phyloP scores from a whole-genome alignment of 2,329 filamentous ascomycete genomes.

The Pyrenophora tritici-repentis region DNA sequence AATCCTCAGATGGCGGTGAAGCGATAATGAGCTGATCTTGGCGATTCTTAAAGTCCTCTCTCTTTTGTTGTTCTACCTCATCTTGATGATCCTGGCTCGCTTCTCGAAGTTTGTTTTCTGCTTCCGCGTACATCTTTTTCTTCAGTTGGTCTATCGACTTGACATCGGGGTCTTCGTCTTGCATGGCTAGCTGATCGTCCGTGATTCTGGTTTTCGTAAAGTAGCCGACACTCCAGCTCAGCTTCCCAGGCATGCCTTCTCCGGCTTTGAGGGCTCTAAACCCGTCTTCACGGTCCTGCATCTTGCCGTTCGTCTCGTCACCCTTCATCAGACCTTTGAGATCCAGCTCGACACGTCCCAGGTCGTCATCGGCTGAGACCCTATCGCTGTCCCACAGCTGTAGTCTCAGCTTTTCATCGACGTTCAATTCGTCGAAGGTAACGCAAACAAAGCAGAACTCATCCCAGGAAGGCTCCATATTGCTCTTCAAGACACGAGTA shows the following conservation, averaged over 20 bases:
- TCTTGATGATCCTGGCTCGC: conserved; percentile 62
- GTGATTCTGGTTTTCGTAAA: conserved; percentile 70
- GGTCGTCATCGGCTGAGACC: conserved; percentile 72
- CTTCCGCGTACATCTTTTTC: conserved; percentile 58
- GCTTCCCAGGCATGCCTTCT: conserved; percentile 70
- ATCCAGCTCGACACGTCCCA: conserved; percentile 73
- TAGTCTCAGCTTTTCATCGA: conserved; percentile 69
- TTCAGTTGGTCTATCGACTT: conserved; percentile 64
- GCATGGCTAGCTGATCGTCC: conserved; percentile 63
- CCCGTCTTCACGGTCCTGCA: conserved; percentile 67
- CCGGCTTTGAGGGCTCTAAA: conserved; percentile 68
- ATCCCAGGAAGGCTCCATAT: conserved; percentile 72
- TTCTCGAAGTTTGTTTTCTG: conserved; percentile 69
- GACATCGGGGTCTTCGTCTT: conserved; percentile 64
- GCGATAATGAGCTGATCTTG: conserved; percentile 69
- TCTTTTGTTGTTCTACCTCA: conserved; percentile 70
- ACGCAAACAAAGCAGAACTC: conserved; percentile 73
- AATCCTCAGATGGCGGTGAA: conserved; percentile 65
- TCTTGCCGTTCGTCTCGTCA: conserved; percentile 63
- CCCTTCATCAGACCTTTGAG: conserved; percentile 68
- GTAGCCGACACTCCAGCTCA: conserved; percentile 74
- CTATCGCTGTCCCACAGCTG: conserved; percentile 79
- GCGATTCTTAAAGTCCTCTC: conserved; percentile 64
- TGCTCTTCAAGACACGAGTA: conserved; percentile 67
- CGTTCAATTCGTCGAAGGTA: conserved; percentile 72